Percentiles rank a stretch among this genome's conserved stretches.
These are phyloP conservation scores for Primulina eburnea DNA, from an alignment of 257 asterid genomes.

Conservation along the genomic window DNA sequence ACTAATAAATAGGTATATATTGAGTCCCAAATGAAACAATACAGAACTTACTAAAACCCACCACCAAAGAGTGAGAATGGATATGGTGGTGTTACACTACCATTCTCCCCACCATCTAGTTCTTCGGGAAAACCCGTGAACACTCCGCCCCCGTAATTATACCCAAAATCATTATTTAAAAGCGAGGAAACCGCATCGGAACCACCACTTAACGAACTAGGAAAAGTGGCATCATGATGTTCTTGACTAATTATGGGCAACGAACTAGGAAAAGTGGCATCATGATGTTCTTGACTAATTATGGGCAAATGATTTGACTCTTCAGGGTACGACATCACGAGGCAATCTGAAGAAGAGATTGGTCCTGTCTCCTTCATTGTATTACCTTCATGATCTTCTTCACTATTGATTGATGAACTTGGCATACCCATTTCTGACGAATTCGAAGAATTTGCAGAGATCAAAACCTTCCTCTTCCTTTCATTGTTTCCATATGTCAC, in stretches of 20 bases:
- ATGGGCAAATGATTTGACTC: conserved; percentile 30
- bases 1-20: background rate
- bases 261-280: conserved; percentile 21
- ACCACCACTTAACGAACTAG: conserved; percentile 26
- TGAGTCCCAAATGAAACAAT: background rate
- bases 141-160: conserved; percentile 22
- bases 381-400: conserved; percentile 41
- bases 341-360: conserved; percentile 36
- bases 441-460: conserved; percentile 34
- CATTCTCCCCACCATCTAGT: conserved; percentile 32
- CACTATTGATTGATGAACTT: conserved; percentile 53
- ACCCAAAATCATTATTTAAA: conserved; percentile 5
- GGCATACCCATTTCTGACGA: conserved; percentile 37
- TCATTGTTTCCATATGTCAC: conserved; percentile 28
- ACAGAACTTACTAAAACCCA: conserved; percentile 38
- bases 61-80: conserved; percentile 69
- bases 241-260: no score
- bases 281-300: conserved; percentile 24
- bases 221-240: conserved; percentile 13
- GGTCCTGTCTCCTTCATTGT: conserved; percentile 28
- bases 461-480: conserved; percentile 44
- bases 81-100: conserved; percentile 45
- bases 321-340: conserved; percentile 34
- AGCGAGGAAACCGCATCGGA: conserved; percentile 20
- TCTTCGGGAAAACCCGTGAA: conserved; percentile 28